A percentile compares a stretch with the other conserved stretches of the same genome.
Evolutionary conservation across 2,329 filamentous ascomycete species (phyloP).

Genomic region (Ilyonectria mors-panacis): DNA sequence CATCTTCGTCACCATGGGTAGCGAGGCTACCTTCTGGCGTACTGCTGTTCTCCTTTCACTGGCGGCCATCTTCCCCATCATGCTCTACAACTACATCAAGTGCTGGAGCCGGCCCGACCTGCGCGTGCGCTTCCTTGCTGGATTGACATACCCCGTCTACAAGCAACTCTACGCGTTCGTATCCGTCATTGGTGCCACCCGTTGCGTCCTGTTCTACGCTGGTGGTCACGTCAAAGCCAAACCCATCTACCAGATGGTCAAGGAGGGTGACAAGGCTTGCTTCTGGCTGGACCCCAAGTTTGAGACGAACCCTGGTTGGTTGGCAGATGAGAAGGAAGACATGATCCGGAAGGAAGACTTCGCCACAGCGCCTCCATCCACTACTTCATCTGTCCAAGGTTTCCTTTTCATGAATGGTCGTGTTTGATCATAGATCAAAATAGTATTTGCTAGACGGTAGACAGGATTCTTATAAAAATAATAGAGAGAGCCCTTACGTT

Average conservation of each 20-base stretch:
- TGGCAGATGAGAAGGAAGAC: constrained; percentile 28
- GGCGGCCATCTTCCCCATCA: constrained; percentile 8
- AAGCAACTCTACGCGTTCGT: constrained; percentile 30
- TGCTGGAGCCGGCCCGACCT: constrained; percentile 19
- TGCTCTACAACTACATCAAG: constrained; percentile 30
- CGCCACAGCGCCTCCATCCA: neutral
- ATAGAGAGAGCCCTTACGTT: no score
- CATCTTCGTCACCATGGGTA: constrained; percentile 24
- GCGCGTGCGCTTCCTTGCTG: constrained; percentile 19
- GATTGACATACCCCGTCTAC: constrained; percentile 24
- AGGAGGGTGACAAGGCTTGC: constrained; percentile 24
- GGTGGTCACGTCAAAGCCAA: constrained; percentile 29
- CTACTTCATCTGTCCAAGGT: neutral
- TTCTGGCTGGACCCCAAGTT: constrained; percentile 30
- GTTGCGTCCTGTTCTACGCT: constrained; percentile 25
- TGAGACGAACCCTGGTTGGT: constrained; percentile 28
- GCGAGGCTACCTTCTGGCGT: constrained; percentile 5
- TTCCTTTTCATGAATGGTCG: no score
- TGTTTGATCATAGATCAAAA: neutral
- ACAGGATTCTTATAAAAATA: neutral
- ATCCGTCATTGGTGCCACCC: constrained; percentile 25
- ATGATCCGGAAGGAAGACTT: neutral
- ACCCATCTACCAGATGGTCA: constrained; percentile 25
- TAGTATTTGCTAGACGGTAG: neutral
- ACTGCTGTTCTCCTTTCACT: constrained; percentile 16